Evolutionary conservation across 768 basidiomycete species (phyloP).

Genomic region (Baorangia bicolor): DNA sequence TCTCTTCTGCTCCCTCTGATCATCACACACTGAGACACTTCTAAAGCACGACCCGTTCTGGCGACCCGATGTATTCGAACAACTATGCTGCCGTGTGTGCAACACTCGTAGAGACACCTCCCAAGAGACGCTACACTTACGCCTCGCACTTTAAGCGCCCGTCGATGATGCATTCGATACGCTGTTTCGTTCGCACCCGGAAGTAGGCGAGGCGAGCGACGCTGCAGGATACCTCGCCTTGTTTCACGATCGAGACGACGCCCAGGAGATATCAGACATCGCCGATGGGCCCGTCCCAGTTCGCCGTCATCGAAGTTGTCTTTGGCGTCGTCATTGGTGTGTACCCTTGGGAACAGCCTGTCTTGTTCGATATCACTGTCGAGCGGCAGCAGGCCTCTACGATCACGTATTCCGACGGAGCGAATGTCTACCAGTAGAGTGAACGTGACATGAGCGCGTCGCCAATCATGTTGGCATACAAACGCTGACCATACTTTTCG

Average conservation of each 20-base stretch:
- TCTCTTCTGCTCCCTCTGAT: conserved; percentile 52
- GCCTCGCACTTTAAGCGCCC: conserved; percentile 50
- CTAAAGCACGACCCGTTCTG: conserved; percentile 46
- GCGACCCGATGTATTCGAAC: conserved; percentile 58
- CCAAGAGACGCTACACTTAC: conserved; percentile 33
- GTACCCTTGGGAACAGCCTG: conserved; percentile 62
- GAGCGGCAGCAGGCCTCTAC: conserved; percentile 15
- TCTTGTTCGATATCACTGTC: conserved; percentile 51
- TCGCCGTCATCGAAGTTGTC: conserved; percentile 39
- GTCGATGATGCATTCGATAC: conserved; percentile 39
- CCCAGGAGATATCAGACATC: conserved; percentile 21
- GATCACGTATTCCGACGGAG: too few species aligned
- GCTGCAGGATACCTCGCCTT: conserved; percentile 49
- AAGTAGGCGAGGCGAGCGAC: conserved; percentile 37
- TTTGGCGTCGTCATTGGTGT: conserved; percentile 65
- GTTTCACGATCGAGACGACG: conserved; percentile 41
- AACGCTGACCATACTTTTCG: too few species aligned
- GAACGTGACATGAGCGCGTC: too few species aligned
- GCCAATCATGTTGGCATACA: too few species aligned
- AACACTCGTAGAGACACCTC: conserved; percentile 28
- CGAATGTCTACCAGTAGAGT: too few species aligned
- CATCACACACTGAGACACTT: conserved; percentile 51
- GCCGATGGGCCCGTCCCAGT: conserved; percentile 23
- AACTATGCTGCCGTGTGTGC: conserved; percentile 53
- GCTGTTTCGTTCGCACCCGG: conserved; percentile 36